These are phyloP conservation scores for Sporothrix schenckii DNA, from an alignment of 2,329 filamentous ascomycete species.

Conservation along the genomic window DNA sequence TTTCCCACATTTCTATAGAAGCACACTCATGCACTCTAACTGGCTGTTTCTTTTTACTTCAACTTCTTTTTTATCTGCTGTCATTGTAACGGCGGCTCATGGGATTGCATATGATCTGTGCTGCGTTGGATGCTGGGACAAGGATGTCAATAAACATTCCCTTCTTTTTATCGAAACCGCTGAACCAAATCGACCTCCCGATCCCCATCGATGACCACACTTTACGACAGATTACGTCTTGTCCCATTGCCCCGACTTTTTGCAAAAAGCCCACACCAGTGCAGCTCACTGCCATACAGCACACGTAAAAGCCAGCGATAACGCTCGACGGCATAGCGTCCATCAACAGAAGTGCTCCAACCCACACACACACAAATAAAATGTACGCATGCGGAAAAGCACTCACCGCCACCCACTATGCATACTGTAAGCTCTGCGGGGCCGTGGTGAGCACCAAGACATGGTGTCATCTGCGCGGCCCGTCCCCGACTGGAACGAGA, in stretches of 20 bases:
- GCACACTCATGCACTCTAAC: not conserved
- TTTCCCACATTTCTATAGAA: not conserved
- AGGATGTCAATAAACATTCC: not conserved
- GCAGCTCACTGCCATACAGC: not conserved
- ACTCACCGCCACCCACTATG: constrained; percentile 26
- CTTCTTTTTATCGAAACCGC: not conserved
- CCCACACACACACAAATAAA: not conserved
- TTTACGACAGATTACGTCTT: constrained; percentile 24
- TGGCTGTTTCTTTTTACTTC: not conserved
- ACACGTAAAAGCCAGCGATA: not conserved
- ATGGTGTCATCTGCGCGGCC: constrained; percentile 4
- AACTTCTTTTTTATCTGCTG: not conserved
- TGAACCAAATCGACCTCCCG: too few species aligned
- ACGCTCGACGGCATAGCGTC: not conserved
- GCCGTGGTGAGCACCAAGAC: not conserved
- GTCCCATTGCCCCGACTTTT: not conserved
- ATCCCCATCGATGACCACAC: too few species aligned
- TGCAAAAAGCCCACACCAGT: not conserved
- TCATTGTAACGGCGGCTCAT: not conserved
- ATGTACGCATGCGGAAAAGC: constrained; percentile 35
- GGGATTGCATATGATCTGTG: not conserved
- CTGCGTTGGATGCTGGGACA: not conserved
- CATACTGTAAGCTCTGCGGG: not conserved
- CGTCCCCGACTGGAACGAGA: not conserved
- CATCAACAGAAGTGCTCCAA: not conserved